Base-by-base conservation (phyloP, 306 rosid species). In the Cicer judaicum region DNA sequence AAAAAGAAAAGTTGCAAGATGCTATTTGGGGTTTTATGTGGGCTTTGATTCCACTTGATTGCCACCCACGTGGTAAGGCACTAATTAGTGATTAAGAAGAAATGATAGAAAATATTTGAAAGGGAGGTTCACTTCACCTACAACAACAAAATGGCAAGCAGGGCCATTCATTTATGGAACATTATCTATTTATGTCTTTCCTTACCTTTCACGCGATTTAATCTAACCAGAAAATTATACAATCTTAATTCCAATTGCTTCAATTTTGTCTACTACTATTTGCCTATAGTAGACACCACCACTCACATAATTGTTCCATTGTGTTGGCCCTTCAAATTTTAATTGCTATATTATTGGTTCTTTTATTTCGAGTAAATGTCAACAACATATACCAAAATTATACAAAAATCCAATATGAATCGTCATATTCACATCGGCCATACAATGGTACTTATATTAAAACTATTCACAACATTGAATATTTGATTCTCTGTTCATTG, bases 51-150 rank as follows among this genome's bases (percentile, higher is more conserved):
- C 73, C 62, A 71, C 59, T 78, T 64, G 40, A 71, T 54, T 55
- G 49, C 55, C 50, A 61, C 61, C 77, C 80, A 77, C 68, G 79
- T 84, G 82, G 75, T 67, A 74, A 79, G 64, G 80, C 70, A 75
- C 70, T 62, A 53, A 68, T 24, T 24, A 24, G 34, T 24, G 8
- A 60, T 60, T 6, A 60, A 60, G 43, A 34, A 13, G 10, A 29
- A 60, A 2, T 60, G 65, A 60, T 60, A 60, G 43, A 60, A 59
- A 60, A 36, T 60, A 8, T 60, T 60, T 60, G 65, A 60, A 60
- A 60, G 36, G 1, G 65, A 60, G 42, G 34, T 60, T 60, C 81
- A 76, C 49, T 76, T 42, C 68, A 77, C 47, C 80, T 18, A 73
- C 65, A 72, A 77, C 77, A 57, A 76, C 74, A 76, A 84, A 66